These are phyloP conservation scores for Parastagonospora nodorum DNA, from an alignment of 2,329 filamentous ascomycete species.

Conservation along the genomic window DNA sequence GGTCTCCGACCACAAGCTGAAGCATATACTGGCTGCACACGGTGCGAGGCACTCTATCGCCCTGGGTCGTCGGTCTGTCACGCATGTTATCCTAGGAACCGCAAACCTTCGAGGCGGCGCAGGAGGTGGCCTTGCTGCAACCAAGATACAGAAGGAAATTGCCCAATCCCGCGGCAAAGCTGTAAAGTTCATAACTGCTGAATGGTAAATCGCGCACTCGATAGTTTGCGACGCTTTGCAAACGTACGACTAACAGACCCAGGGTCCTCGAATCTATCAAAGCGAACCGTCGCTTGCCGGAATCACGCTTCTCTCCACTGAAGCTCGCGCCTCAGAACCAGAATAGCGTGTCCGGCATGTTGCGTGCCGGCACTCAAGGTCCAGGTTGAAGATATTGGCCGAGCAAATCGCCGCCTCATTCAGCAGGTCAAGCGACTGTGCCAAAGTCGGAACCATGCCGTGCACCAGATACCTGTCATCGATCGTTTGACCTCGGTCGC, in stretches of 20 bases:
- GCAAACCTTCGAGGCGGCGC: slow-evolving; percentile 53
- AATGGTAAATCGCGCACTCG: slow-evolving; percentile 63
- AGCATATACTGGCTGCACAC: slow-evolving; percentile 74
- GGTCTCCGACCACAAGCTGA: slow-evolving; percentile 85
- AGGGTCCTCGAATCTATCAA: slow-evolving; percentile 86
- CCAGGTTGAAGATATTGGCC: background rate
- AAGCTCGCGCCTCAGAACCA: slow-evolving; percentile 35
- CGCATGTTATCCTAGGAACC: slow-evolving; percentile 79
- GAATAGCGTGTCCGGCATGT: slow-evolving; percentile 27
- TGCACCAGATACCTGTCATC: too few relatives aligned
- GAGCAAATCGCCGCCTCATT: background rate
- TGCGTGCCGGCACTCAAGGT: slow-evolving; percentile 2
- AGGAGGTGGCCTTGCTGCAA: slow-evolving; percentile 75
- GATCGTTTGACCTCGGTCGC: too few relatives aligned
- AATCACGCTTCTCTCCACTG: slow-evolving; percentile 67
- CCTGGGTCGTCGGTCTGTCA: slow-evolving; percentile 75
- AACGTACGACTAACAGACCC: slow-evolving; percentile 25
- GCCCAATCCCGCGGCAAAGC: slow-evolving; percentile 67
- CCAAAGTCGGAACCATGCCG: background rate
- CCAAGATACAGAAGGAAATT: slow-evolving; percentile 84
- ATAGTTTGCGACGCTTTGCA: background rate
- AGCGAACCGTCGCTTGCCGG: slow-evolving; percentile 73
- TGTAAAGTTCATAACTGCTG: slow-evolving; percentile 78
- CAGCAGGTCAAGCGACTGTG: background rate
- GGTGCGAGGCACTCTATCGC: slow-evolving; percentile 74